Base-by-base conservation (phyloP, 352 stramenopile genomes). In the Pythium vanterpoolii region DNA sequence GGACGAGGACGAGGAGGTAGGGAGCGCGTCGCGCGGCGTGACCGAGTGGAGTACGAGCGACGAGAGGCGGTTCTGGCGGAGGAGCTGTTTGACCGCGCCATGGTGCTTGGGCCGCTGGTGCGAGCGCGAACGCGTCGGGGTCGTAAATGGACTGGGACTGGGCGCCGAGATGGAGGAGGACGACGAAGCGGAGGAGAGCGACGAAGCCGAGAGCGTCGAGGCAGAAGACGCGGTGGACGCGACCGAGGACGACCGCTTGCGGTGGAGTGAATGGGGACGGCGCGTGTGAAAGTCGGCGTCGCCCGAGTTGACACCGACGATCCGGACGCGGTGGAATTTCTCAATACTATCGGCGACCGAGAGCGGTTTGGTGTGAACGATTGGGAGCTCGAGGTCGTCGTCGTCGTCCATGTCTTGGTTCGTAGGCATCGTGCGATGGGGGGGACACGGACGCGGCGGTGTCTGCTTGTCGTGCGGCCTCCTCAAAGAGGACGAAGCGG, bases 21-120 rank as follows among this genome's bases (percentile, higher is more conserved):
- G 13, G 11, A 63, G 73, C 19, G 73, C 79, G 47, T 89, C 79
- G 23, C 74, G 69, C 1, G 79, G 77, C 48, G 76, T 79, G 49
- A 87, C 75, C 26, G 79, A 79, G 70, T 87, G 77, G 33, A 89
- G 64, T 43, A 83, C 48, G 57, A 87, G 83, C 50, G 75, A 69
- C 47, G 70, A 74, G 34, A 89, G 70, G 60, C 78, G 77, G 59
- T 82, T 63, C 21, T 71, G 56, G 54, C 64, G 47, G 47, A 66
- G 24, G 50, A 57, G 27, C 27, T 64, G 34, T 39, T 73, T 72
- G 23, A 57, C 52, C 3, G 61, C 39, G 23, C 49, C 30, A 46
- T 48, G 43, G 28, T 45, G n/a, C 26, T 60, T 56, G 40, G 36
- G 39, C 14, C 52, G 59, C 27, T 40, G 40, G 33, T 48, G 44